Conservation (phyloP, 805 yeast genomes). For the Hemisphaericaspora nanyangensis region DNA sequence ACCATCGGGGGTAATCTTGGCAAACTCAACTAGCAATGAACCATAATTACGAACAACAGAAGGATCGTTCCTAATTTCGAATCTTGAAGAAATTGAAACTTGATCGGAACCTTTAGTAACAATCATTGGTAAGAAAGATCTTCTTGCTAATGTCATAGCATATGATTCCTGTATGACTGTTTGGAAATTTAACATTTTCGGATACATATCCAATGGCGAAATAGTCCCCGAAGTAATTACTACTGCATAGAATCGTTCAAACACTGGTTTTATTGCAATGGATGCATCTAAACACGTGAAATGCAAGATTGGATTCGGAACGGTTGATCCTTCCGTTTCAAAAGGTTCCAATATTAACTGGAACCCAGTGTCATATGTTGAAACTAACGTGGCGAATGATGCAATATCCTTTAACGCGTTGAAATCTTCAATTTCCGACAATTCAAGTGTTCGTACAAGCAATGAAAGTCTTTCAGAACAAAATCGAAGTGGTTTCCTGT, state of each 20-base stretch:
- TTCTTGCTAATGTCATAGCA: slow-evolving; percentile 89
- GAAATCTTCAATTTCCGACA: slow-evolving; percentile 85
- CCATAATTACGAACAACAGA: slow-evolving; percentile 97
- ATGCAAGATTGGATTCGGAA: slow-evolving; percentile 92
- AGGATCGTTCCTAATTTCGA: slow-evolving; percentile 96
- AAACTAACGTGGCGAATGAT: slow-evolving; percentile 91
- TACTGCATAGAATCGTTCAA: slow-evolving; percentile 87
- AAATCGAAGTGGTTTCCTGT: slow-evolving; percentile 83
- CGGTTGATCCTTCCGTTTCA: slow-evolving; percentile 89
- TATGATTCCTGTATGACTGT: slow-evolving; percentile 94
- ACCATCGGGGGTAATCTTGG: slow-evolving; percentile 97
- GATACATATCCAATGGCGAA: slow-evolving; percentile 98
- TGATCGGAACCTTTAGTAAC: slow-evolving; percentile 98
- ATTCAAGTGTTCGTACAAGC: slow-evolving; percentile 83
- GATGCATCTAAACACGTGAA: slow-evolving; percentile 97
- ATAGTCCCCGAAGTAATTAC: slow-evolving; percentile 97
- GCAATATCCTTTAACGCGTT: slow-evolving; percentile 93
- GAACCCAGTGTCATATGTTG: slow-evolving; percentile 94
- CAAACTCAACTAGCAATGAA: slow-evolving; percentile 81
- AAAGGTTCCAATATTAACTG: slow-evolving; percentile 90
- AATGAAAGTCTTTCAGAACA: slow-evolving; percentile 89
- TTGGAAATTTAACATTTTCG: slow-evolving; percentile 90
- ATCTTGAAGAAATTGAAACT: slow-evolving; percentile 92
- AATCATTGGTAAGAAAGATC: slow-evolving; percentile 91
- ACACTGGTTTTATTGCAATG: slow-evolving; percentile 94